Evolutionary conservation across 768 basidiomycete genomes (phyloP).

Genomic region (Cystofilobasidium capitatum): DNA sequence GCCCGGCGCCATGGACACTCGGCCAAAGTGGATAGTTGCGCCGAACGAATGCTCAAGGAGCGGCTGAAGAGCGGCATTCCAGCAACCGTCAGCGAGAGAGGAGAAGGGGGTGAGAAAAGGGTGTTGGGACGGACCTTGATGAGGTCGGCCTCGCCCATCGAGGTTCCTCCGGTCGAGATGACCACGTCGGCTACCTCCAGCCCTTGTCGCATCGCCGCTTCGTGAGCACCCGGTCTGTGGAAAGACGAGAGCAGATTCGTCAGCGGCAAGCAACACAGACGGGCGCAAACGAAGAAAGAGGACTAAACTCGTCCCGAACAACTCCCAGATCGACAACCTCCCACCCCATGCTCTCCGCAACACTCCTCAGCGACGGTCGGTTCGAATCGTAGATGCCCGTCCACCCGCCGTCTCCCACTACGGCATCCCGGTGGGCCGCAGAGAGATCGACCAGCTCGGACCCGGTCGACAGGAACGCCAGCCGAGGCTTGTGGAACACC

Average conservation of each 20-base stretch:
- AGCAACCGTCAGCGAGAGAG: background rate
- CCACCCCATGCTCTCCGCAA: conserved; percentile 63
- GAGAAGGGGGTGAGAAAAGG: background rate
- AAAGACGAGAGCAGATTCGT: background rate
- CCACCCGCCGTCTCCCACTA: conserved; percentile 42
- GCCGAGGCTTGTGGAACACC: conserved; percentile 60
- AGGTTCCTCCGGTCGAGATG: conserved; percentile 79
- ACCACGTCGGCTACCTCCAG: conserved; percentile 60
- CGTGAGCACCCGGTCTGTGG: conserved; percentile 33
- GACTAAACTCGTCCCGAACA: conserved; percentile 57
- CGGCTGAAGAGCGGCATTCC: conserved; percentile 40
- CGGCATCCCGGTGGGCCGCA: conserved; percentile 28
- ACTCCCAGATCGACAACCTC: conserved; percentile 71
- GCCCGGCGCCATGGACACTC: conserved; percentile 66
- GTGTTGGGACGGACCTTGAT: conserved; percentile 45
- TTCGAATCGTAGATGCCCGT: conserved; percentile 78
- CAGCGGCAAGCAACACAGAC: conserved; percentile 48
- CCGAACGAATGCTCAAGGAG: conserved; percentile 68
- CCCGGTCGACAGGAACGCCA: conserved; percentile 76
- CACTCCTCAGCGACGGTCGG: conserved; percentile 63
- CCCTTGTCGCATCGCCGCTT: conserved; percentile 50
- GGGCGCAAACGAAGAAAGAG: conserved; percentile 32
- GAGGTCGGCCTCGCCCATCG: conserved; percentile 80
- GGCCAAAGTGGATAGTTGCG: conserved; percentile 74
- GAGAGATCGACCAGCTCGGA: conserved; percentile 65